Evolutionary conservation across 2,329 filamentous ascomycete species (phyloP).

Genomic region (Tolypocladium sp.): DNA sequence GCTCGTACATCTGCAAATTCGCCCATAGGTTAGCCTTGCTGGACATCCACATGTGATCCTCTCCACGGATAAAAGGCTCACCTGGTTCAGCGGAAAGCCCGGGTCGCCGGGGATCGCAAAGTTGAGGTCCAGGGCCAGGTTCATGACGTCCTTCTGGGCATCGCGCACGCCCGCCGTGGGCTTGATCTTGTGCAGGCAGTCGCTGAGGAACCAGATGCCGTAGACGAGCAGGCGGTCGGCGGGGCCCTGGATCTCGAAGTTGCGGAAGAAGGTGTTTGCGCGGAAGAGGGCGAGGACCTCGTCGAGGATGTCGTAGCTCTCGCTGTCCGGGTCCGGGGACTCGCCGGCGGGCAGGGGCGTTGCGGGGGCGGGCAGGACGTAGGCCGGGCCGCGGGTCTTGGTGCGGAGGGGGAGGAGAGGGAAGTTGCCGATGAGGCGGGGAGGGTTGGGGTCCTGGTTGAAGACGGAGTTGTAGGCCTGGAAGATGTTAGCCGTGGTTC

Average conservation of each 20-base stretch:
- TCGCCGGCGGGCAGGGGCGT: slow-evolving; percentile 48
- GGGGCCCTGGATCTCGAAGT: slow-evolving; percentile 97
- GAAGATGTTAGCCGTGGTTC: background rate
- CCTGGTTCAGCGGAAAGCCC: slow-evolving; percentile 86
- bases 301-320: slow-evolving; percentile 94
- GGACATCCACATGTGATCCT: too few relatives aligned
- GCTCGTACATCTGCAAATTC: slow-evolving; percentile 66
- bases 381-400: slow-evolving; percentile 88
- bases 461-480: slow-evolving; percentile 98
- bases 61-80: slow-evolving; percentile 13
- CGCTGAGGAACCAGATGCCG: slow-evolving; percentile 89
- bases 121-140: slow-evolving; percentile 82
- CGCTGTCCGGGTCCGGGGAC: slow-evolving; percentile 71
- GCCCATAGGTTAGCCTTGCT: background rate
- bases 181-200: slow-evolving; percentile 82
- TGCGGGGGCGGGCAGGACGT: slow-evolving; percentile 60
- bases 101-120: slow-evolving; percentile 94
- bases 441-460: slow-evolving; percentile 64
- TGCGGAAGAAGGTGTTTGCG: slow-evolving; percentile 97
- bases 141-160: slow-evolving; percentile 69
- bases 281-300: slow-evolving; percentile 90
- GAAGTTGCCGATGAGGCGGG: slow-evolving; percentile 71
- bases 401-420: slow-evolving; percentile 91
- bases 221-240: slow-evolving; percentile 94
- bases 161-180: slow-evolving; percentile 54